These are phyloP conservation scores for Vanrija pseudolonga DNA, from an alignment of 1,284 basidiomycete genomes.

Conservation along the genomic window DNA sequence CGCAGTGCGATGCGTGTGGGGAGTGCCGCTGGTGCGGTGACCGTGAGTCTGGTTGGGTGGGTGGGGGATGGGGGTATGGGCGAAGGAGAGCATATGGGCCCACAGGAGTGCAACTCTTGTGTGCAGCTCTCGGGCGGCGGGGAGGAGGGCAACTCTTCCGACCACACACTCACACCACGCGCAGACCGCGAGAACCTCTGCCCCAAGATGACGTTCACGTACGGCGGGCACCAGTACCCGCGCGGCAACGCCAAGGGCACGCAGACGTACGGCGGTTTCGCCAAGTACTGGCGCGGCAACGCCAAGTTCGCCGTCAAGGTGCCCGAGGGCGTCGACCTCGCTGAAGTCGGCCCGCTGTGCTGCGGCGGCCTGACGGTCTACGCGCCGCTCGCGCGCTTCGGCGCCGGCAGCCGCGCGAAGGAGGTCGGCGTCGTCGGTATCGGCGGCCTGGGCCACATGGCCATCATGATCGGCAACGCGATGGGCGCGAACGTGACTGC, in stretches of 20 bases:
- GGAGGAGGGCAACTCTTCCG: no score
- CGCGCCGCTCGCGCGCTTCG: constrained; percentile 51
- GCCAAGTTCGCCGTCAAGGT: constrained; percentile 62
- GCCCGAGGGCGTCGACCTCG: constrained; percentile 57
- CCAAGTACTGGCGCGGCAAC: constrained; percentile 45
- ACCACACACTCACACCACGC: no score
- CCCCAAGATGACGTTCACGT: constrained; percentile 1
- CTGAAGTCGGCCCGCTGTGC: constrained; percentile 53
- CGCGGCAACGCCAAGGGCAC: constrained; percentile 17
- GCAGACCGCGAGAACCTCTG: constrained; percentile 19
- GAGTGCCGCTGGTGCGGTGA: constrained; percentile 50
- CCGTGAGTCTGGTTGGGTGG: constrained; percentile 19
- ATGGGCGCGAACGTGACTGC: constrained; percentile 60
- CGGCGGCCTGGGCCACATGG: constrained; percentile 50
- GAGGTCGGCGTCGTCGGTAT: constrained; percentile 54
- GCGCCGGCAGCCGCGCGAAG: constrained; percentile 55
- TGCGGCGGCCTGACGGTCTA: constrained; percentile 51
- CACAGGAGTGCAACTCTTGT: no score
- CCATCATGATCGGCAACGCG: constrained; percentile 51
- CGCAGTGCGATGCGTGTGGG: constrained; percentile 51
- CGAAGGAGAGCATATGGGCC: no score
- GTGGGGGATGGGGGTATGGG: no score
- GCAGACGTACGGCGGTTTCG: constrained; percentile 46
- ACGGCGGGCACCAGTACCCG: background rate
- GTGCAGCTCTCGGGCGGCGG: no score